These are phyloP conservation scores for Rhizoclosmatium globosum DNA, from an alignment of 192 early-diverging fungal genomes.

Conservation along the genomic window DNA sequence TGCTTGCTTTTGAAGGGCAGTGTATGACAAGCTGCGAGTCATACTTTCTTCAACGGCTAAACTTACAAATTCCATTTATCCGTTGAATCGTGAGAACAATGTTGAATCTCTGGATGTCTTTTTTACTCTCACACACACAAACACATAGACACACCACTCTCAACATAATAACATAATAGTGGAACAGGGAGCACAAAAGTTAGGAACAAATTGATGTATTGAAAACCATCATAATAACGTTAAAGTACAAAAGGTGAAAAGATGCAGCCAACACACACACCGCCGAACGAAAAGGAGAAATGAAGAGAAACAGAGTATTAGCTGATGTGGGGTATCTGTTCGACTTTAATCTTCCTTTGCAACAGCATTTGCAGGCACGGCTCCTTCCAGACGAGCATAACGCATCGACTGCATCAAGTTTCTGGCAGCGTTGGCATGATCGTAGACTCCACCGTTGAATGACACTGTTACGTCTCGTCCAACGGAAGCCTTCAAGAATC, in stretches of 20 bases:
- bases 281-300: not conserved
- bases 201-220: not conserved
- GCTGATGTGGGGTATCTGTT: not conserved
- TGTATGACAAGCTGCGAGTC: not conserved
- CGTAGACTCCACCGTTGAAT: constrained; percentile 89
- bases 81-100: no score
- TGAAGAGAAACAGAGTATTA: not conserved
- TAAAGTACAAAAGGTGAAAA: not conserved
- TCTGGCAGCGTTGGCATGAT: constrained; percentile 88
- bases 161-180: no score
- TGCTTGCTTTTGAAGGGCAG: not conserved
- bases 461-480: constrained; percentile 87
- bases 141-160: no score
- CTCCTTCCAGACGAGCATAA: constrained; percentile 43
- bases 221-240: not conserved
- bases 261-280: not conserved
- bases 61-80: not conserved
- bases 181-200: no score
- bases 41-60: not conserved
- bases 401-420: constrained; percentile 72
- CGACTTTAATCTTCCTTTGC: not conserved
- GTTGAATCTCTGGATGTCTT: no score
- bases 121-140: no score
- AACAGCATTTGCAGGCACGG: constrained; percentile 9
- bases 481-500: constrained; percentile 72